phyloP scores from a whole-genome alignment of 768 basidiomycete species.

The Leccinum longicurvipes region DNA sequence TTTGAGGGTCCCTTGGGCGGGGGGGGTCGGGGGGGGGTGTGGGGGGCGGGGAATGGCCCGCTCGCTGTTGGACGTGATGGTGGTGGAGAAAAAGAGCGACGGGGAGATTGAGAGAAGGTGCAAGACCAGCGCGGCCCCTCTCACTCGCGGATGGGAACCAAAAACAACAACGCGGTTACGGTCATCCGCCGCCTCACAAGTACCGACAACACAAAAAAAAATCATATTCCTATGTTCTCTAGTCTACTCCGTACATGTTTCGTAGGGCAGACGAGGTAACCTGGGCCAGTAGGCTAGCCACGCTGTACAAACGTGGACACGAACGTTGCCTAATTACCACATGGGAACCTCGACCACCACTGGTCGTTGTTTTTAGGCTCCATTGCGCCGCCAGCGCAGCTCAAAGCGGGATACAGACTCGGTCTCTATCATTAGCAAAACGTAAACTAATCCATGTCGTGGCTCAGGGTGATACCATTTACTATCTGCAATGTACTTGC shows the following conservation, averaged over 20 bases:
- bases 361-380: neutral
- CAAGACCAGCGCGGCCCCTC: neutral
- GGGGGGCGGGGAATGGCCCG: conserved; percentile 2
- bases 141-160: conserved; percentile 4
- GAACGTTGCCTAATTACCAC: no score
- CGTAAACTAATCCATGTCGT: no score
- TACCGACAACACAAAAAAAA: neutral
- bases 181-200: neutral
- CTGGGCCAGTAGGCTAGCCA: neutral
- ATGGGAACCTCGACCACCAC: no score
- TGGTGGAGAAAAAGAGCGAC: conserved; percentile 18
- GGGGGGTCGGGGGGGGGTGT: no score
- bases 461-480: no score
- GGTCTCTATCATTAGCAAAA: no score
- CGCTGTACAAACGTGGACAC: neutral
- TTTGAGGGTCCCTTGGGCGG: no score
- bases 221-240: no score
- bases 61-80: neutral
- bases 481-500: no score
- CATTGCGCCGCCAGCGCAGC: neutral
- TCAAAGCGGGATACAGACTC: no score
- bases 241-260: no score
- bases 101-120: conserved; percentile 13
- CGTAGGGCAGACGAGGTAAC: neutral
- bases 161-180: neutral